phyloP scores from a whole-genome alignment of 2,329 filamentous ascomycete species.

The Ambrosiella xylebori region DNA sequence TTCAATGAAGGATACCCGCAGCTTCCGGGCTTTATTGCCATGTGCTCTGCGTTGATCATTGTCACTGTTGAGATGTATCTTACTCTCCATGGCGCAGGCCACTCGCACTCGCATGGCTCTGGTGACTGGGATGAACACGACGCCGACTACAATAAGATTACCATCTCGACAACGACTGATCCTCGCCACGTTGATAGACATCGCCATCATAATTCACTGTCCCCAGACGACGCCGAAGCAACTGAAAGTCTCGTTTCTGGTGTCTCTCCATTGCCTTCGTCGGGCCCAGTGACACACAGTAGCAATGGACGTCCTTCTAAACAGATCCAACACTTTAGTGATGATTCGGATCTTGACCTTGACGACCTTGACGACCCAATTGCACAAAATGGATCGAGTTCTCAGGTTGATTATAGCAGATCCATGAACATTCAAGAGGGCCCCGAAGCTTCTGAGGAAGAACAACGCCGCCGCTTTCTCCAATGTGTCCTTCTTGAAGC shows the following conservation, averaged over 20 bases:
- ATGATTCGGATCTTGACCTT: constrained; percentile 38
- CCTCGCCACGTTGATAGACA: constrained; percentile 17
- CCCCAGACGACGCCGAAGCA: constrained; percentile 33
- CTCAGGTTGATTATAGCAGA: constrained; percentile 15
- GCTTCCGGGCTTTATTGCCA: constrained; percentile 65
- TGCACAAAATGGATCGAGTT: constrained; percentile 16
- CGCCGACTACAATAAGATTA: constrained; percentile 14
- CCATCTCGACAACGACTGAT: background rate
- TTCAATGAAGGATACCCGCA: constrained; percentile 67
- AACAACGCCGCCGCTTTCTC: constrained; percentile 49
- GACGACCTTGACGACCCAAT: constrained; percentile 34
- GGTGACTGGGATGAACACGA: constrained; percentile 32
- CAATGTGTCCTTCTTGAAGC: constrained; percentile 69
- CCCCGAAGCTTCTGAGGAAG: constrained; percentile 25
- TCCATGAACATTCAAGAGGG: constrained; percentile 11
- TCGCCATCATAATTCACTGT: constrained; percentile 31
- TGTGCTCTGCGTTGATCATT: constrained; percentile 66
- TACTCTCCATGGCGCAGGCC: constrained; percentile 49
- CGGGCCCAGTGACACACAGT: constrained; percentile 19
- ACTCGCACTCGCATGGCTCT: constrained; percentile 37
- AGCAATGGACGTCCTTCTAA: constrained; percentile 14
- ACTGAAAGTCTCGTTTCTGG: constrained; percentile 40
- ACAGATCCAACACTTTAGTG: constrained; percentile 11
- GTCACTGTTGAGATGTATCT: constrained; percentile 81
- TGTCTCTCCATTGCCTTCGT: constrained; percentile 39